A percentile compares a stretch with the other conserved stretches of the same genome.
phyloP scores from a whole-genome alignment of 108 stramenopile species.

The Nitzschia sp. region DNA sequence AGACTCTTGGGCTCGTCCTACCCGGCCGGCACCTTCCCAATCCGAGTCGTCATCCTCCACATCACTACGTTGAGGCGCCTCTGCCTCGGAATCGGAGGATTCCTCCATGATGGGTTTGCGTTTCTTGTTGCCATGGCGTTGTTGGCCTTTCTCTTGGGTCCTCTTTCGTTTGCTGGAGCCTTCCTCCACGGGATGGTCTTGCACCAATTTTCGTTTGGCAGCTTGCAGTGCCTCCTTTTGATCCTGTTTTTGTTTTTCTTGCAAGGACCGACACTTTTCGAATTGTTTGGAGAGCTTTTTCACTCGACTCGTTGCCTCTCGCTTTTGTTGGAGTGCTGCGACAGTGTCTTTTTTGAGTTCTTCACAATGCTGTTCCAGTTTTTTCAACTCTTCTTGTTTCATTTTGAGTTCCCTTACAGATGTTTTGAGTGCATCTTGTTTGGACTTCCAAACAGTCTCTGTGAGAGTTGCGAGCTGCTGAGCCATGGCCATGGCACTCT shows the following conservation, averaged over 20 bases:
- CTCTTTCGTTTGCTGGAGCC: neutral
- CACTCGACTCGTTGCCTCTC: neutral
- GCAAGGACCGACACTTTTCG: neutral
- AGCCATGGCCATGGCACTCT: neutral
- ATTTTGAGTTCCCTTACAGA: slow-evolving; percentile 2
- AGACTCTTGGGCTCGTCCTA: neutral
- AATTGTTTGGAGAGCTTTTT: slow-evolving; percentile 11
- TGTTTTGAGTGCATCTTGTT: slow-evolving; percentile 1
- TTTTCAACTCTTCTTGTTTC: neutral
- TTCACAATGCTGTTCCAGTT: neutral
- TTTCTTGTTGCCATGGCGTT: neutral
- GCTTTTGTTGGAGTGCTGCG: slow-evolving; percentile 1
- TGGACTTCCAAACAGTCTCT: slow-evolving; percentile 2
- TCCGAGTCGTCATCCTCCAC: slow-evolving; percentile 8
- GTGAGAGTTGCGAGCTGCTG: neutral
- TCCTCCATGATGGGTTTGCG: neutral
- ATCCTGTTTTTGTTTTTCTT: slow-evolving; percentile 4
- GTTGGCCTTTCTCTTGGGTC: neutral
- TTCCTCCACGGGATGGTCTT: neutral
- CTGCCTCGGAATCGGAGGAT: neutral
- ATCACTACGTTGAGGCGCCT: neutral
- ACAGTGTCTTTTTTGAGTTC: neutral
- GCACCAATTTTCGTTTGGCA: neutral
- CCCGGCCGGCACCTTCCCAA: slow-evolving; percentile 13
- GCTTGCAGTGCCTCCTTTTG: neutral